A percentile compares a stretch with the other conserved stretches of the same genome.
Evolutionary conservation across 192 early-diverging fungal genomes (phyloP).

Genomic region (Hyaloraphidium curvatum): DNA sequence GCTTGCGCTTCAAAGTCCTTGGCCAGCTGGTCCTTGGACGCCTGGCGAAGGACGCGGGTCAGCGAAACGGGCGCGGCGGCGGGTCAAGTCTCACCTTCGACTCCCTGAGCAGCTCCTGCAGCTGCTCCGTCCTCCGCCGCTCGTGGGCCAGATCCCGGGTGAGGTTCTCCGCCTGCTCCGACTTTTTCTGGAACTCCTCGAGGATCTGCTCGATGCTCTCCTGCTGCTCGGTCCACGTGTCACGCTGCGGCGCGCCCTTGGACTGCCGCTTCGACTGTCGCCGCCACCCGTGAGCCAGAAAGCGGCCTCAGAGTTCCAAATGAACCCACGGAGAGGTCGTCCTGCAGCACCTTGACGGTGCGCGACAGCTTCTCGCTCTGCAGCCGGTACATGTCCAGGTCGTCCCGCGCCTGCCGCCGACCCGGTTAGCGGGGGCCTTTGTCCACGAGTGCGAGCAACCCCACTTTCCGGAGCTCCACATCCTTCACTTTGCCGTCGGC

Average conservation of each 20-base stretch:
- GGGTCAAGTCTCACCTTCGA: no score
- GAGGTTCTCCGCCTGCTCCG: no score
- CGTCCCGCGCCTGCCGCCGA: background rate
- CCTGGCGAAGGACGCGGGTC: no score
- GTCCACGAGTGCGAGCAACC: background rate
- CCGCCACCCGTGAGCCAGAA: background rate
- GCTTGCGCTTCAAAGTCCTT: no score
- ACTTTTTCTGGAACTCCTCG: background rate
- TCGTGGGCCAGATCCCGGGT: no score
- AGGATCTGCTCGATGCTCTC: background rate
- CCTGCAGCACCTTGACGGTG: background rate
- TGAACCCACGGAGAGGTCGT: background rate
- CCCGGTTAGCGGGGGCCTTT: background rate
- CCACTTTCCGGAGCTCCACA: background rate
- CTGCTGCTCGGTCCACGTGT: background rate
- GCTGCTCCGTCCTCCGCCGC: no score
- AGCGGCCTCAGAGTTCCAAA: background rate
- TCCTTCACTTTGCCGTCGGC: background rate
- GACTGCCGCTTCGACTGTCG: background rate
- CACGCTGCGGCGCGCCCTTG: background rate
- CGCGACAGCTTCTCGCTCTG: background rate
- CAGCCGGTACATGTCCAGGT: background rate
- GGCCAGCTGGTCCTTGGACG: no score
- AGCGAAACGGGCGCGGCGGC: no score
- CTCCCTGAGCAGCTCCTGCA: no score